Conservation (phyloP, 176 grass and related monocot species). For the Neostapfia colusana region DNA sequence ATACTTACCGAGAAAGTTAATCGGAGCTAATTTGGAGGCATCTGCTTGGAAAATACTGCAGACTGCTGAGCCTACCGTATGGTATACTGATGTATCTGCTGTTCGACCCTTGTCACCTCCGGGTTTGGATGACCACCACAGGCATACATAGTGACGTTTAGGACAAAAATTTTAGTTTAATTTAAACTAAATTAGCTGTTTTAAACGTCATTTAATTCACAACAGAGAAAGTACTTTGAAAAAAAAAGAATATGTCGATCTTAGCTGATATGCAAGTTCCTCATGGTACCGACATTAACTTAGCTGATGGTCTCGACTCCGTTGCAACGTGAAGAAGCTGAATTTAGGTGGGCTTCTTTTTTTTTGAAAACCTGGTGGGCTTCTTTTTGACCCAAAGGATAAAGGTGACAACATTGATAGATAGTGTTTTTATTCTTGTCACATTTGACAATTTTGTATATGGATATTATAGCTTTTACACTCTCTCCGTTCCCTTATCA, state of each 20-base stretch:
- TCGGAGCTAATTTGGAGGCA: conserved; percentile 13
- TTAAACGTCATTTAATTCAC: no score
- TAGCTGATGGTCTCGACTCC: conserved; percentile 1
- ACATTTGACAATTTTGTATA: not conserved
- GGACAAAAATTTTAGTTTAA: no score
- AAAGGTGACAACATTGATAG: not conserved
- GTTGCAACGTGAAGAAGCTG: not conserved
- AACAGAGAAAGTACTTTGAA: conserved; percentile 10
- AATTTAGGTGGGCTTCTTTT: conserved; percentile 1
- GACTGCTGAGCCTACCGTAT: not conserved
- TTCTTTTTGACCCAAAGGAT: conserved; percentile 4
- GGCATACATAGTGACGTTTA: conserved; percentile 1
- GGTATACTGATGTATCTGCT: conserved; percentile 31
- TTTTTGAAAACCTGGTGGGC: no score
- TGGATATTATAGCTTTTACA: conserved; percentile 17
- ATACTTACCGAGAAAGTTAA: conserved; percentile 14
- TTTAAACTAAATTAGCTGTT: no score
- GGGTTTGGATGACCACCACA: conserved; percentile 30
- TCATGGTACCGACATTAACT: not conserved
- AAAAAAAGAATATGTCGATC: not conserved
- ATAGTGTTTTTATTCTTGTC: not conserved
- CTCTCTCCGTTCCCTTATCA: no score
- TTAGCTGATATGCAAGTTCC: not conserved
- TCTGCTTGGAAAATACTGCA: conserved; percentile 64
- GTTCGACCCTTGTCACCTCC: conserved; percentile 70